phyloP scores from a whole-genome alignment of 768 basidiomycete species.

The Mycena amicta region DNA sequence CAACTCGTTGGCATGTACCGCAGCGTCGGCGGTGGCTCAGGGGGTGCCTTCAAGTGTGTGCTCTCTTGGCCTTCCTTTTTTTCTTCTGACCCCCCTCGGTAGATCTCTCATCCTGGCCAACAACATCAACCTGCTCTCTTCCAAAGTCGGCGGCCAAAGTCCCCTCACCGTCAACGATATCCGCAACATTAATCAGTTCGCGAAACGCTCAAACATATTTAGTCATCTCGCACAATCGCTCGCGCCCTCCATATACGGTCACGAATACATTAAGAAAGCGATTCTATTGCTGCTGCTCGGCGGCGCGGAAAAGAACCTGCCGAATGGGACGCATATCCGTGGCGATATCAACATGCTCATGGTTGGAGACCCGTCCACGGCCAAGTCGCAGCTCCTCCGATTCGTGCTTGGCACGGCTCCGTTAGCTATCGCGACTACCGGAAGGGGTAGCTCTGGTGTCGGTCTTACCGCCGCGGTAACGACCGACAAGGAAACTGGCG shows the following conservation, averaged over 20 bases:
- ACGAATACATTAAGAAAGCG: conserved; percentile 94
- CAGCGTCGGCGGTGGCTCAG: conserved; percentile 88
- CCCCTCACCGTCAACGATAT: conserved; percentile 92
- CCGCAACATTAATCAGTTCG: conserved; percentile 91
- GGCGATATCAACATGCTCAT: conserved; percentile 99
- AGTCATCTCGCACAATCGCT: conserved; percentile 88
- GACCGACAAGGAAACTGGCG: conserved; percentile 96
- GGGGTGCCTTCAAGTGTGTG: conserved; percentile 90
- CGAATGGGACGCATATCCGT: conserved; percentile 97
- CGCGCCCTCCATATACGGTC: conserved; percentile 96
- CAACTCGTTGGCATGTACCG: conserved; percentile 96
- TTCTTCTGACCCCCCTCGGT: conserved; percentile 13
- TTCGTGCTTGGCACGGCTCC: conserved; percentile 97
- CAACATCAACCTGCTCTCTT: conserved; percentile 91
- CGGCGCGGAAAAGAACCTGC: conserved; percentile 96
- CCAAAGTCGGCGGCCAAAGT: conserved; percentile 92
- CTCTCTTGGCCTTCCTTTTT: conserved; percentile 8
- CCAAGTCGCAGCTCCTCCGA: conserved; percentile 93
- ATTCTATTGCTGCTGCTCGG: conserved; percentile 91
- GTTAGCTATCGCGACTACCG: conserved; percentile 96
- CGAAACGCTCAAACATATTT: conserved; percentile 87
- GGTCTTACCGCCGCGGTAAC: conserved; percentile 99
- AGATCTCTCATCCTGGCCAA: conserved; percentile 94
- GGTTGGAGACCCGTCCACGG: conserved; percentile 99
- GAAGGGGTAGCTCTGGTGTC: conserved; percentile 96